A percentile compares a stretch with the other conserved stretches of the same genome.
Evolutionary conservation across 371 early-diverging fungal genomes (phyloP).

Genomic region (Mucor indicus): DNA sequence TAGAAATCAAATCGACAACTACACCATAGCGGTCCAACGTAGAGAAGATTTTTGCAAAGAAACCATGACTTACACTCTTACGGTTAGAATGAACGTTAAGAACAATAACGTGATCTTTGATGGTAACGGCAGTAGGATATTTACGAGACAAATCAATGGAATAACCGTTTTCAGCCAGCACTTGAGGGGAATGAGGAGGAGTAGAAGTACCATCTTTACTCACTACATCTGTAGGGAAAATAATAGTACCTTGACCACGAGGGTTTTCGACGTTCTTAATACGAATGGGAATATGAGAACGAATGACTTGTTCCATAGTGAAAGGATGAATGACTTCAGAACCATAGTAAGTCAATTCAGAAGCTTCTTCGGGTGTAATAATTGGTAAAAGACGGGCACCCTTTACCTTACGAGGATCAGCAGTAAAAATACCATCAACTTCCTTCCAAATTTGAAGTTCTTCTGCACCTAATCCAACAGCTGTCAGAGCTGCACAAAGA

Average conservation of each 20-base stretch:
- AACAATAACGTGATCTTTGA: constrained; percentile 91
- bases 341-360: constrained; percentile 98
- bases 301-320: constrained; percentile 98
- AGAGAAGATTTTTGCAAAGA: constrained; percentile 91
- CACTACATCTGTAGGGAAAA: constrained; percentile 70
- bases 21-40: constrained; percentile 87
- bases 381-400: constrained; percentile 83
- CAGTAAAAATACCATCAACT: constrained; percentile 98
- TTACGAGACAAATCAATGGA: constrained; percentile 67
- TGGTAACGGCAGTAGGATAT: constrained; percentile 94
- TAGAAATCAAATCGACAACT: constrained; percentile 94
- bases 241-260: constrained; percentile 86
- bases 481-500: constrained; percentile 91
- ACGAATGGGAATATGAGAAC: constrained; percentile 93
- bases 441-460: constrained; percentile 99
- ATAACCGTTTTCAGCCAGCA: constrained; percentile 74
- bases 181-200: constrained; percentile 63
- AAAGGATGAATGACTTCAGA: constrained; percentile 98
- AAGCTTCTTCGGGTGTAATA: constrained; percentile 97
- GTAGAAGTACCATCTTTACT: constrained; percentile 47
- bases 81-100: constrained; percentile 95
- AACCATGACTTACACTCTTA: constrained; percentile 92
- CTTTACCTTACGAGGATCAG: constrained; percentile 97
- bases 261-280: constrained; percentile 97
- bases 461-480: constrained; percentile 82